These are phyloP conservation scores for Daedalea quercina DNA, from an alignment of 768 basidiomycete genomes.

Conservation along the genomic window DNA sequence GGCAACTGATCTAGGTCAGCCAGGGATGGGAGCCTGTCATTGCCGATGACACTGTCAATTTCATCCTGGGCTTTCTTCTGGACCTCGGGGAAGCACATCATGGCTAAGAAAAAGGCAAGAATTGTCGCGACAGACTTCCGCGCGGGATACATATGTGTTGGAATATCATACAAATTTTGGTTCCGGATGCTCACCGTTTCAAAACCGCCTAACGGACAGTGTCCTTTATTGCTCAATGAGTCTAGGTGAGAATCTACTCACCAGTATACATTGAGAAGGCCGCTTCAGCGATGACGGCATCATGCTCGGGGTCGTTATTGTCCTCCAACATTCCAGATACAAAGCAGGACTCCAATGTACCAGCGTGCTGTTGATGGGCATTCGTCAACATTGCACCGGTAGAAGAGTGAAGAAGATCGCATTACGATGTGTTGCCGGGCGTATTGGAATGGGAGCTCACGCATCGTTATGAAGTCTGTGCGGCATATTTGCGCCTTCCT, in stretches of 20 bases:
- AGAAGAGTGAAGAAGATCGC: neutral
- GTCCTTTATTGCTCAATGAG: neutral
- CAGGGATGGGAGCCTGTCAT: constrained; percentile 38
- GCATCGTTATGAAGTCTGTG: constrained; percentile 23
- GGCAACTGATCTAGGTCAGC: constrained; percentile 15
- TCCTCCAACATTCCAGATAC: constrained; percentile 10
- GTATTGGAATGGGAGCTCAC: too few relatives aligned
- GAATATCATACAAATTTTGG: neutral
- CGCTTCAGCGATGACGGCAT: constrained; percentile 10
- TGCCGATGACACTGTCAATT: constrained; percentile 26
- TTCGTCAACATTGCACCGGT: too few relatives aligned
- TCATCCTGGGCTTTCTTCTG: constrained; percentile 33
- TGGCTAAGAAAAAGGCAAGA: constrained; percentile 26
- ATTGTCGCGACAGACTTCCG: constrained; percentile 26
- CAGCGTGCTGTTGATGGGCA: constrained; percentile 10
- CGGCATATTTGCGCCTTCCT: constrained; percentile 23
- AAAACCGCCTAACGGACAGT: constrained; percentile 7
- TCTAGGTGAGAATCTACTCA: neutral
- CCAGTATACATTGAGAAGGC: constrained; percentile 12
- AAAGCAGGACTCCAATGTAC: constrained; percentile 15
- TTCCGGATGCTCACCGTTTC: constrained; percentile 10
- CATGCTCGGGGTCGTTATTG: constrained; percentile 3
- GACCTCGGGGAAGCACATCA: constrained; percentile 30
- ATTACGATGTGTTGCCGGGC: constrained; percentile 27
- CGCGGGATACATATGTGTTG: neutral